Percentiles rank a stretch among this genome's conserved stretches.
Conservation (phyloP, 257 asterid genomes). For the Scutellaria galericulata region DNA sequence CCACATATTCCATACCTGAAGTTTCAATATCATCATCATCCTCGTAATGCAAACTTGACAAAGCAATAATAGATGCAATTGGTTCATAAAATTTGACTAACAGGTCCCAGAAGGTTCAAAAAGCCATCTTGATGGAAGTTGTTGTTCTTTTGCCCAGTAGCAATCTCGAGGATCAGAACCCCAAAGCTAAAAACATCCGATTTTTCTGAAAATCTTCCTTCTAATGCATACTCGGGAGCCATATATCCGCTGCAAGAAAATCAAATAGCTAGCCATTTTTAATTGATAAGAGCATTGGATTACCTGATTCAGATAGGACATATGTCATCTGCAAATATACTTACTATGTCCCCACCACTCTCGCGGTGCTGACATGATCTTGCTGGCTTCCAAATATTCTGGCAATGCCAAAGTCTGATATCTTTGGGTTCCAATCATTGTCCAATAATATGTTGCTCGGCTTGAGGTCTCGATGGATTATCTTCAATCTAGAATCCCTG, state of each 20-base stretch:
- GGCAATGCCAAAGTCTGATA: constrained; percentile 33
- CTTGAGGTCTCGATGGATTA: constrained; percentile 32
- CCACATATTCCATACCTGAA: constrained; percentile 67
- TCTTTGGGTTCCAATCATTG: constrained; percentile 31
- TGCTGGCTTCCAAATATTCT: constrained; percentile 23
- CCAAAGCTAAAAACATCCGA: constrained; percentile 76
- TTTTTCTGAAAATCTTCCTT: constrained; percentile 71
- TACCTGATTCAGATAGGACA: not conserved
- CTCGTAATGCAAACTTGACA: too few species aligned
- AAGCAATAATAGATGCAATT: too few species aligned
- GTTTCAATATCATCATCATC: not conserved
- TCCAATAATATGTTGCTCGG: constrained; percentile 34
- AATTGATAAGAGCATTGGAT: constrained; percentile 8
- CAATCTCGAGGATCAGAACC: constrained; percentile 63
- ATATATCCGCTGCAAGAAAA: constrained; percentile 63
- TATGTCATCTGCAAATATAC: not conserved
- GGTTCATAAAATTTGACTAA: constrained; percentile 34
- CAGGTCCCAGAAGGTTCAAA: constrained; percentile 58
- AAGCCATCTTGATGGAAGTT: constrained; percentile 41
- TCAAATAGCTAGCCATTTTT: not conserved
- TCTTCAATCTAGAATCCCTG: constrained; percentile 29
- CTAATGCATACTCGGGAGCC: constrained; percentile 79
- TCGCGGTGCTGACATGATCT: constrained; percentile 30
- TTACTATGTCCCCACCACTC: constrained; percentile 35
- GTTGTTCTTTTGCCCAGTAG: constrained; percentile 55